Evolutionary conservation across 1,284 basidiomycete species (phyloP).

Genomic region (Ustilago cynodontis): DNA sequence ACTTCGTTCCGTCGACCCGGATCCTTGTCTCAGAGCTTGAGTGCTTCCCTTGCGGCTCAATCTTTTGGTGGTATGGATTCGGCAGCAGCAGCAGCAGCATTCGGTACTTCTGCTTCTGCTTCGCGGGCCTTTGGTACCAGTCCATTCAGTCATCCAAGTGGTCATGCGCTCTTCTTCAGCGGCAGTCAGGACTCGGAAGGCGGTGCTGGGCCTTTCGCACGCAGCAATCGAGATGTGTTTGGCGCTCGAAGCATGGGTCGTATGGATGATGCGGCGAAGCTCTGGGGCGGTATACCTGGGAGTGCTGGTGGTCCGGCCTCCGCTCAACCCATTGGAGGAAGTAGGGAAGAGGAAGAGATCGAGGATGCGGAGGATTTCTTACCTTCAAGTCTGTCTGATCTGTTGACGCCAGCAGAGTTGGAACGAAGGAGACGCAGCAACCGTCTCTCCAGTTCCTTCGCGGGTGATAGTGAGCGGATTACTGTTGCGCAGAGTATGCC

Average conservation of each 20-base stretch:
- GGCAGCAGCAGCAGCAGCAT: constrained; percentile 33
- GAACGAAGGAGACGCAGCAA: constrained; percentile 56
- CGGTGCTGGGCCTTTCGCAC: constrained; percentile 48
- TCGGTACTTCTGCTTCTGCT: constrained; percentile 42
- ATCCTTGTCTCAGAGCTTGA: constrained; percentile 37
- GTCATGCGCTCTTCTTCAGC: constrained; percentile 63
- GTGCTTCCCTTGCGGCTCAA: constrained; percentile 35
- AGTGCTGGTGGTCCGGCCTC: constrained; percentile 1
- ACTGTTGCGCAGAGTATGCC: constrained; percentile 61
- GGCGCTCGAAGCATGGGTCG: constrained; percentile 47
- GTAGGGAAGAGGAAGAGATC: constrained; percentile 45
- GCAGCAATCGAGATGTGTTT: constrained; percentile 37
- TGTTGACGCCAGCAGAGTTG: constrained; percentile 68
- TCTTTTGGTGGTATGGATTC: constrained; percentile 37
- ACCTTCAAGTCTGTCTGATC: constrained; percentile 66
- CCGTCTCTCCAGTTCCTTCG: constrained; percentile 41
- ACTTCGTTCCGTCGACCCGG: constrained; percentile 38
- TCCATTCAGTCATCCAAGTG: constrained; percentile 67
- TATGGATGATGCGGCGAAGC: constrained; percentile 37
- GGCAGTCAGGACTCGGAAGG: constrained; percentile 58
- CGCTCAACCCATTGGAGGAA: constrained; percentile 8
- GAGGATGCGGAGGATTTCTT: constrained; percentile 72
- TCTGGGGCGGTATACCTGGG: constrained; percentile 34
- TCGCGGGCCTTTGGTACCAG: constrained; percentile 63
- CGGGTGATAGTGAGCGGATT: constrained; percentile 30